phyloP scores from a whole-genome alignment of 2,329 filamentous ascomycete genomes.

The Dothideomycetes sp. region DNA sequence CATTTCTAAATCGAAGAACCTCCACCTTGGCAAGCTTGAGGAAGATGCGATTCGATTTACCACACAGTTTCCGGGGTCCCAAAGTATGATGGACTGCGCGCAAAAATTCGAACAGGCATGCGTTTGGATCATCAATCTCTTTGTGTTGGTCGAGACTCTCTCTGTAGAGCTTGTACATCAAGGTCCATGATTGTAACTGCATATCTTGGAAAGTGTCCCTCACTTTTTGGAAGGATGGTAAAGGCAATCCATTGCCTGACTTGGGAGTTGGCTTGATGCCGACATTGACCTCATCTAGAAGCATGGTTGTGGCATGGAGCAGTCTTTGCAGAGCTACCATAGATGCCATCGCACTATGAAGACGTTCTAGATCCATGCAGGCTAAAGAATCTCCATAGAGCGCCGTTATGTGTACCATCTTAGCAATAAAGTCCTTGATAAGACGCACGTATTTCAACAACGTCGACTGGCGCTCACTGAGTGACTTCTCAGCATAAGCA shows the following conservation, averaged over 20 bases:
- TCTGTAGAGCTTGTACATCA: constrained; percentile 73
- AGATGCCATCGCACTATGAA: constrained; percentile 62
- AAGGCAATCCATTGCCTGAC: constrained; percentile 38
- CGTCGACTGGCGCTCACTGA: constrained; percentile 57
- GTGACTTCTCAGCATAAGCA: constrained; percentile 46
- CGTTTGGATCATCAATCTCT: constrained; percentile 55
- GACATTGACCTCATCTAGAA: constrained; percentile 76
- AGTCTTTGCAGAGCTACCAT: constrained; percentile 64
- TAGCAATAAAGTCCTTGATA: constrained; percentile 65
- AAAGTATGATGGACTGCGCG: constrained; percentile 75
- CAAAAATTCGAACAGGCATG: constrained; percentile 69
- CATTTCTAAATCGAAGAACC: constrained; percentile 54
- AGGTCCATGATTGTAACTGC: constrained; percentile 77
- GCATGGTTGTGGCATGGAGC: constrained; percentile 69
- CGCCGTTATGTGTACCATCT: constrained; percentile 56
- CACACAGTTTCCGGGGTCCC: constrained; percentile 78
- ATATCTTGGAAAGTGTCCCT: constrained; percentile 61
- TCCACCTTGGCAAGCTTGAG: constrained; percentile 83
- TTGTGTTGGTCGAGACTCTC: constrained; percentile 61
- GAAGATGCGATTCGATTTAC: constrained; percentile 75
- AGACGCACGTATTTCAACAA: constrained; percentile 70
- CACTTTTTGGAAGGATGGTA: constrained; percentile 21
- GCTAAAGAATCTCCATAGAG: constrained; percentile 65
- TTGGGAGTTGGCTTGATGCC: constrained; percentile 58
- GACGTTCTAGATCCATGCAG: constrained; percentile 70